phyloP scores from a whole-genome alignment of 176 grass and related monocot species.

The Lolium rigidum region DNA sequence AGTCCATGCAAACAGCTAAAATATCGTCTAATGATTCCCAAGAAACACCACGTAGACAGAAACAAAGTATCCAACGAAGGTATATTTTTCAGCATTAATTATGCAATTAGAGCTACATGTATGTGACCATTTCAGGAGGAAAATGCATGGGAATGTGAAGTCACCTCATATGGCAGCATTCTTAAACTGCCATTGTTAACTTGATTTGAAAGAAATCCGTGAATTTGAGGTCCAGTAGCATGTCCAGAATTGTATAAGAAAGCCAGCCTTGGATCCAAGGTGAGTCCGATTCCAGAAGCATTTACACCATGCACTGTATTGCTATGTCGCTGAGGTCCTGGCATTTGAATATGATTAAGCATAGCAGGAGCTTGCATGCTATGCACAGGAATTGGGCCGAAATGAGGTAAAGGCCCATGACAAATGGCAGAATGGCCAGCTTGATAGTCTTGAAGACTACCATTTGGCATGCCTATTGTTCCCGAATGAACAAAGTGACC shows the following conservation, averaged over 20 bases:
- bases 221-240: slow-evolving; percentile 45
- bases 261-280: slow-evolving; percentile 53
- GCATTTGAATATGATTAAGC: slow-evolving; percentile 50
- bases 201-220: slow-evolving; percentile 36
- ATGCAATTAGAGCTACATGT: slow-evolving; percentile 30
- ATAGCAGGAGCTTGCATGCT: slow-evolving; percentile 50
- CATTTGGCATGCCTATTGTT: slow-evolving; percentile 38
- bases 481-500: slow-evolving; percentile 43
- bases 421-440: slow-evolving; percentile 36
- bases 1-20: slow-evolving; percentile 16
- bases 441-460: slow-evolving; percentile 46
- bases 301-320: slow-evolving; percentile 51
- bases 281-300: slow-evolving; percentile 38
- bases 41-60: not conserved
- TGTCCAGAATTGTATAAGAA: slow-evolving; percentile 45
- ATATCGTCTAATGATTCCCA: not conserved
- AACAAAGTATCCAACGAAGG: slow-evolving; percentile 10
- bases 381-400: slow-evolving; percentile 49
- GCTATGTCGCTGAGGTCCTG: slow-evolving; percentile 42
- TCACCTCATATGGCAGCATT: slow-evolving; percentile 58
- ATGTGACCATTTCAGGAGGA: slow-evolving; percentile 16
- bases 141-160: slow-evolving; percentile 27
- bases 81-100: slow-evolving; percentile 14
- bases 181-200: slow-evolving; percentile 43
- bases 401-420: slow-evolving; percentile 45